Evolutionary conservation across 345 rosid species (phyloP).

Genomic region (Luvunga scandens): DNA sequence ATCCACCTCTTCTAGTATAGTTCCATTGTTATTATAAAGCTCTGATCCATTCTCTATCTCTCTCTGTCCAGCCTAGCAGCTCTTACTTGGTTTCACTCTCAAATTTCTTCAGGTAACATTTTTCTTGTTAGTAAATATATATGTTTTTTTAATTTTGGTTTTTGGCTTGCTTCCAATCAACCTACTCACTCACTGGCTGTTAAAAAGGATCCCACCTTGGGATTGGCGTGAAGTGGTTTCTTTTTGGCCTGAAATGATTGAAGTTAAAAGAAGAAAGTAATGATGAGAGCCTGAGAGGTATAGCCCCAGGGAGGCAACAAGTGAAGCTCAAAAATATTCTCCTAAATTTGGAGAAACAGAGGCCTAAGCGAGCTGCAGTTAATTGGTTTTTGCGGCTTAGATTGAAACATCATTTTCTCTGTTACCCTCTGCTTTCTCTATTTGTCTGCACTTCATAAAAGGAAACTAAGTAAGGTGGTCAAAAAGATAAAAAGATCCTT

Average conservation of each 20-base stretch:
- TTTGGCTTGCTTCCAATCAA: background rate
- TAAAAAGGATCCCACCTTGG: background rate
- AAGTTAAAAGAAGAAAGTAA: background rate
- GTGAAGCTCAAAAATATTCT: conserved; percentile 16
- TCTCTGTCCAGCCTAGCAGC: background rate
- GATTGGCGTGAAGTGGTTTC: background rate
- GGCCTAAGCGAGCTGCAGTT: background rate
- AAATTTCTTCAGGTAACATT: conserved; percentile 5
- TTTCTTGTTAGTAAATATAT: background rate
- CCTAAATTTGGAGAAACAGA: conserved; percentile 31
- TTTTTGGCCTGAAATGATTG: background rate
- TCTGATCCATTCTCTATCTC: background rate
- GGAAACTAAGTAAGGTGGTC: background rate
- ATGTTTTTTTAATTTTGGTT: too few relatives aligned
- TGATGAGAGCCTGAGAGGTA: conserved; percentile 10
- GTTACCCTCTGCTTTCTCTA: conserved; percentile 4
- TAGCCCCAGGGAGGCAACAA: background rate
- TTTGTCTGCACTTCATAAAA: conserved; percentile 13
- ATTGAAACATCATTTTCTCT: conserved; percentile 29
- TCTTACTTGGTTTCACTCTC: background rate
- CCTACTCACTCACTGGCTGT: background rate
- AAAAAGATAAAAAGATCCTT: background rate
- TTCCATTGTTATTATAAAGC: too few relatives aligned
- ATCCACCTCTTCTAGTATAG: too few relatives aligned
- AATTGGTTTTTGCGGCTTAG: conserved; percentile 18